Conservation (phyloP, 164 flowering plant species). For the Tetracentron sinense region DNA sequence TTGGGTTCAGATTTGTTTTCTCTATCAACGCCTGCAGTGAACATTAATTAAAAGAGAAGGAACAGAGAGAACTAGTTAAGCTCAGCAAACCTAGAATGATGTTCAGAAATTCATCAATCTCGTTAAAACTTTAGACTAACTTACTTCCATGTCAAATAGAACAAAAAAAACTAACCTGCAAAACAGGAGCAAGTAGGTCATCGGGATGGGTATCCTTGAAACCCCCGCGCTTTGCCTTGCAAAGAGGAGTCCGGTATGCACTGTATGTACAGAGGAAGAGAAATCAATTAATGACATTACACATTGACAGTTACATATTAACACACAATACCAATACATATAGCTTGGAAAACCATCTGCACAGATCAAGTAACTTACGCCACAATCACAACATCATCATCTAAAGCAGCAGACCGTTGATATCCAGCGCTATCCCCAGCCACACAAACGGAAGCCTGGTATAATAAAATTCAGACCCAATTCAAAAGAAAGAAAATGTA, state of each 20-base stretch:
- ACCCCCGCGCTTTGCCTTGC: constrained; percentile 90
- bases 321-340: constrained; percentile 1
- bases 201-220: constrained; percentile 88
- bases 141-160: background rate
- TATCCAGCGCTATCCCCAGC: constrained; percentile 83
- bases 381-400: constrained; percentile 90
- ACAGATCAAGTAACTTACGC: constrained; percentile 57
- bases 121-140: background rate
- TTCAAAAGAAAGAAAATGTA: background rate
- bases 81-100: background rate
- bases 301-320: too few relatives aligned
- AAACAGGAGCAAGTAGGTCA: constrained; percentile 81
- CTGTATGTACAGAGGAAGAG: constrained; percentile 25
- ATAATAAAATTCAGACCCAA: background rate
- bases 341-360: background rate
- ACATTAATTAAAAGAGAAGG: background rate
- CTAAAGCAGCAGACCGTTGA: constrained; percentile 59
- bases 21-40: constrained; percentile 73
- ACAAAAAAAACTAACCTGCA: constrained; percentile 44
- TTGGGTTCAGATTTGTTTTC: constrained; percentile 78
- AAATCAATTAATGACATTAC: background rate
- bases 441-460: constrained; percentile 66
- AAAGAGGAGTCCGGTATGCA: constrained; percentile 68
- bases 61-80: background rate
- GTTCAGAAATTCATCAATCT: background rate